Percentiles rank a stretch among this genome's conserved stretches.
Evolutionary conservation across 441 rosid genomes (phyloP).

Genomic region (Melastoma candidum): DNA sequence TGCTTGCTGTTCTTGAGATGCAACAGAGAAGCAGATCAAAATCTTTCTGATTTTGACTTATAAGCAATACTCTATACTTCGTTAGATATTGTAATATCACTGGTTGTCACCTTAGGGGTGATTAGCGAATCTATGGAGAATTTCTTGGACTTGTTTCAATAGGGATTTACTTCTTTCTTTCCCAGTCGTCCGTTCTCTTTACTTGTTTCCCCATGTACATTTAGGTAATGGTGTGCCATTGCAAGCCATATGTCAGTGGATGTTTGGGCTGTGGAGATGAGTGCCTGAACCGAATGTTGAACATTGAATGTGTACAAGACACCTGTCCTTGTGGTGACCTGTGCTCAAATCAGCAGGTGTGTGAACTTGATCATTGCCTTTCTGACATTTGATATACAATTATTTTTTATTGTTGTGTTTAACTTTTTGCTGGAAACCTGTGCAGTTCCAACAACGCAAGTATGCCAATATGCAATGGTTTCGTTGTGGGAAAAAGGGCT

Average conservation of each 20-base stretch:
- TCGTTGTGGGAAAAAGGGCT: constrained; percentile 91
- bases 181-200: no score
- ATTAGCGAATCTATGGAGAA: no score
- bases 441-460: constrained; percentile 85
- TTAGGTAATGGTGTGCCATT: constrained; percentile 96
- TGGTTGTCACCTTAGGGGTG: no score
- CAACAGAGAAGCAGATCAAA: no score
- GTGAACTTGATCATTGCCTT: neutral
- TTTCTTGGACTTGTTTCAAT: no score
- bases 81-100: no score
- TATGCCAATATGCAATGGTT: constrained; percentile 71
- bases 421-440: constrained; percentile 11
- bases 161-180: no score
- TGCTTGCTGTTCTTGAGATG: no score
- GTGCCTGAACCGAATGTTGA: constrained; percentile 91
- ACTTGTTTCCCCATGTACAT: neutral
- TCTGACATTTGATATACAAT: neutral
- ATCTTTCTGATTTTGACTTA: no score
- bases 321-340: constrained; percentile 88
- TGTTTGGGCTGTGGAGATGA: constrained; percentile 82
- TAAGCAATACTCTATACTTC: no score
- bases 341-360: constrained; percentile 93
- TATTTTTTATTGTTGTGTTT: neutral
- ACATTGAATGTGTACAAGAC: constrained; percentile 88
- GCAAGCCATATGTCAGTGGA: constrained; percentile 55